Conservation (phyloP, 768 basidiomycete species). For the Leucogyrophana mollusca region DNA sequence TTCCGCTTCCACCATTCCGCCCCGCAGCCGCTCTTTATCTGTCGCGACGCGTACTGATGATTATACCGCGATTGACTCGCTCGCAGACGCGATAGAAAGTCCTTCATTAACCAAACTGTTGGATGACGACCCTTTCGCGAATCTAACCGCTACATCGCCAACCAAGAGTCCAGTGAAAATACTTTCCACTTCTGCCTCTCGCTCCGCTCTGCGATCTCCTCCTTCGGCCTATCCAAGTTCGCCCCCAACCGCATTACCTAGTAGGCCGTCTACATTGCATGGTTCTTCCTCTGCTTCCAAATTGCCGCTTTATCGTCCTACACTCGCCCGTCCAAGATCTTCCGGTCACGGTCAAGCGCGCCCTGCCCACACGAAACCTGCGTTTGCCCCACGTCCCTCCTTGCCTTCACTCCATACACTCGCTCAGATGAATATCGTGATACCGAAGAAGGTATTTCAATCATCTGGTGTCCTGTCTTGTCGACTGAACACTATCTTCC, state of each 20-base stretch:
- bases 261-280: neutral
- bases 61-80: slow-evolving; percentile 4
- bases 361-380: slow-evolving; percentile 42
- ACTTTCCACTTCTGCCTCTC: slow-evolving; percentile 1
- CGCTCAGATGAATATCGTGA: slow-evolving; percentile 31
- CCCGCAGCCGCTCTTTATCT: slow-evolving; percentile 15
- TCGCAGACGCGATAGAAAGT: neutral
- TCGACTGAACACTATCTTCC: slow-evolving; percentile 1
- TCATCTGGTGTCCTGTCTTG: too few relatives aligned
- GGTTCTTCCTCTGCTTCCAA: neutral
- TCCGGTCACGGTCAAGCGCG: slow-evolving; percentile 32
- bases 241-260: slow-evolving; percentile 1
- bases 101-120: slow-evolving; percentile 34
- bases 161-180: slow-evolving; percentile 6
- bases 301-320: slow-evolving; percentile 7
- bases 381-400: slow-evolving; percentile 39
- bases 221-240: neutral
- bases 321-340: slow-evolving; percentile 28
- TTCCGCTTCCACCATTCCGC: slow-evolving; percentile 17
- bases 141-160: slow-evolving; percentile 36
- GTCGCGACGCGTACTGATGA: neutral
- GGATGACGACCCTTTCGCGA: slow-evolving; percentile 77
- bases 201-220: slow-evolving; percentile 10
- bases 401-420: slow-evolving; percentile 41
- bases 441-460: slow-evolving; percentile 36